Conservation (phyloP, 1,284 basidiomycete genomes). For the Leccinum subrobustum region DNA sequence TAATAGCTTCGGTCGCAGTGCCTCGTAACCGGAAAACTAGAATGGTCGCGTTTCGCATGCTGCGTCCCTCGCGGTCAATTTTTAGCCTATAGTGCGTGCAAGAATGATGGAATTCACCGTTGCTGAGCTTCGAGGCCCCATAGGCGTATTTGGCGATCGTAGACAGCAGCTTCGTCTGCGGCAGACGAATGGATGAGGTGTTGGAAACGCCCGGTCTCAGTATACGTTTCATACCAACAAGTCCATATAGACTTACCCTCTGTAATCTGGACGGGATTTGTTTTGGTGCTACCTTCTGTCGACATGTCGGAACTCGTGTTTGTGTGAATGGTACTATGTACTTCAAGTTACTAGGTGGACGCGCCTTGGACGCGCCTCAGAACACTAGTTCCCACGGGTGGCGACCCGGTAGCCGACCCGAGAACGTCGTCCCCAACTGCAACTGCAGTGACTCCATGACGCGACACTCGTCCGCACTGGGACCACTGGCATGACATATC, state of each 20-base stretch:
- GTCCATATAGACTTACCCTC: slow-evolving; percentile 25
- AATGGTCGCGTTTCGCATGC: slow-evolving; percentile 93
- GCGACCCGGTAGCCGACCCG: no score
- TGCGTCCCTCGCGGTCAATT: slow-evolving; percentile 33
- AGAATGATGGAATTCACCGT: slow-evolving; percentile 49
- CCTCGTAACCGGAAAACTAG: slow-evolving; percentile 82
- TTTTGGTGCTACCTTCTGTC: slow-evolving; percentile 25
- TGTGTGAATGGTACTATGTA: not conserved
- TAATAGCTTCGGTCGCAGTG: slow-evolving; percentile 93
- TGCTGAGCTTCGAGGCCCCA: slow-evolving; percentile 99
- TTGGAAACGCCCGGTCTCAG: slow-evolving; percentile 8
- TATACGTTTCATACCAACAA: not conserved
- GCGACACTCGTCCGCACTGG: no score
- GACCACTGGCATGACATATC: no score
- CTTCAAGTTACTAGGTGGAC: no score
- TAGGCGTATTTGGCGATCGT: slow-evolving; percentile 95
- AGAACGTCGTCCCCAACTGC: no score
- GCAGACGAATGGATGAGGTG: not conserved
- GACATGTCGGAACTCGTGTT: slow-evolving; percentile 19
- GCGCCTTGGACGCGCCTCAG: no score
- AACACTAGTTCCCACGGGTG: no score
- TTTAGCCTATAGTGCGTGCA: not conserved
- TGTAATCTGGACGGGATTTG: slow-evolving; percentile 35
- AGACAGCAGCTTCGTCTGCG: slow-evolving; percentile 81
- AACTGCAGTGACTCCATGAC: no score